Base-by-base conservation (phyloP, 345 rosid species). In the Arabidopsis suecica region DNA sequence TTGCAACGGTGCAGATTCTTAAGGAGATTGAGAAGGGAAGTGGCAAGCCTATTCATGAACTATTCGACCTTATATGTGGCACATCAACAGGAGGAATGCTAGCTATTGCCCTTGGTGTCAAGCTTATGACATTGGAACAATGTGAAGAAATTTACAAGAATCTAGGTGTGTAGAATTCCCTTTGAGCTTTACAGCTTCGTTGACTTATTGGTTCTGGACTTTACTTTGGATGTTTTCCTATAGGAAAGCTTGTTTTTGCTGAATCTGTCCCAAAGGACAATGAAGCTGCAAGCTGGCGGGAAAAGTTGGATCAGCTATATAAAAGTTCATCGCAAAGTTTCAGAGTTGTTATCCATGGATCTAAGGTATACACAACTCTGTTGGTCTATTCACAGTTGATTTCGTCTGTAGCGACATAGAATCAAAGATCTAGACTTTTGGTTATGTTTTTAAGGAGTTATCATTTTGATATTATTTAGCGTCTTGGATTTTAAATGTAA, bases 71-170 rank as follows among this genome's bases (percentile, higher is more conserved):
- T 78, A 82, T 93, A 69, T 92, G 99, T 68, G 99, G 99, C 82
- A 93, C 99, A 76, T 95, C 99, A 77, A 95, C 98, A 3, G 97
- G 99, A 61, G 99, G 99, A 71, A 95, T 95, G 99, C 88, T 95
- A 34, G 99, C 99, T 60, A 81, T 90, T 83, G 98, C 98, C 68
- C 97, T 95, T 73, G 94, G 91, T 78, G 86, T 95, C 71, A 93
- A 92, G 89, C 86, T 86, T 71, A 93, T 92, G 98, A 85, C 89
- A 60, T 81, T 93, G 82, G 89, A 79, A 30, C 83, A 95, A 41
- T 95, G 98, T 32, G 99, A 95, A 84, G 99, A 95, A 80, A 90
- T 93, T 79, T 95, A 95, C 91, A 95, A 95, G 80, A 89, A 89
- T 81, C 97, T 95, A 63, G 99, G 99, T 93, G 76, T 45, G 87